Base-by-base conservation (phyloP, 495 filamentous ascomycete genomes). In the Penicillium nucicola region DNA sequence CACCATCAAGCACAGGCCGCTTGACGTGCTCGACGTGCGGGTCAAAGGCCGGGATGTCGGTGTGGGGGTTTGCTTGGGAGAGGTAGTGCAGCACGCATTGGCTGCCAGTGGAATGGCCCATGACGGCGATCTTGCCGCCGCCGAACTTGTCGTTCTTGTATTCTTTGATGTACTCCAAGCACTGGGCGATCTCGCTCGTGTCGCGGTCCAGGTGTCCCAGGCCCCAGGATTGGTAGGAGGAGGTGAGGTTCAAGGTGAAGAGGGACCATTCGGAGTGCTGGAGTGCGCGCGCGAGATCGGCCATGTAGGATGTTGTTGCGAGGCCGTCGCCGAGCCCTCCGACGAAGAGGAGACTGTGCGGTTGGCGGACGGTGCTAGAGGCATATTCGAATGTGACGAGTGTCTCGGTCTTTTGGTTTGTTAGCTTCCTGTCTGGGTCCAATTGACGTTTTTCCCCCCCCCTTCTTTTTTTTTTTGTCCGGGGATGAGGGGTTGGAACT, bases 101-200 rank as follows among this genome's bases (percentile, higher is more conserved):
- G 45, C 87, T 88, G 0, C 92, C 92, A 0, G 85, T 88, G 2
- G 85, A 90, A 58, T 95, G 89, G 12, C 92, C 92, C 78, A 97
- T 81, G 2, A 96, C 65, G 13, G 92, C 84, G 8, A 95, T 73
- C 56, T 84, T 88, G 13, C 75, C 65, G 9, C 58, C 67, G 11
- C 66, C 61, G 47, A 69, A 72, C 36, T 66, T 68, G 9, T 53
- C 50, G 0, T 50, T 55, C 48, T 75, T 73, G 46, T 71, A 72
- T 4, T 66, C 61, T 5, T 74, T 74, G 56, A 96, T 83, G 58
- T 95, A 90, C n/a, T 73, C 63, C 4, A 96, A 80, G 42, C 86
- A 77, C 13, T 79, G 68, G 1, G 78, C 77, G 23, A 96, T 78
- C 67, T 97, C 89, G n/a, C 76, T 59, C 1, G 84, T 88, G 65